These are phyloP conservation scores for Penicillium salamii DNA, from an alignment of 495 filamentous ascomycete genomes.

Conservation along the genomic window DNA sequence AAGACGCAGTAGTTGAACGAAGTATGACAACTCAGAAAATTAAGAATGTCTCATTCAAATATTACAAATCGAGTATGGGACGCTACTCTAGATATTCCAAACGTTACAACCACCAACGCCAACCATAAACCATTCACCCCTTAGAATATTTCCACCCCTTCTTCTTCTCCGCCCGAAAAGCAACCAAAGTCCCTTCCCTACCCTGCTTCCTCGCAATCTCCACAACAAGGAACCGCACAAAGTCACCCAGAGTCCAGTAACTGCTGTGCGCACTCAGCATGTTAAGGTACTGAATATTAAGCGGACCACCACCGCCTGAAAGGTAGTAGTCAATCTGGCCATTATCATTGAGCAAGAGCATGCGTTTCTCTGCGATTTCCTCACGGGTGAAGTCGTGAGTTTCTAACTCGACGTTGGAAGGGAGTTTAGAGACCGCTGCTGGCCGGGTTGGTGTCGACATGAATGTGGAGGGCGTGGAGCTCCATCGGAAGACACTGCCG, in stretches of 20 bases:
- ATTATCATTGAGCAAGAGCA: conserved; percentile 87
- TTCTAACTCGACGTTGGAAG: conserved; percentile 89
- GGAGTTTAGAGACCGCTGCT: conserved; percentile 57
- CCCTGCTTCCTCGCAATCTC: conserved; percentile 80
- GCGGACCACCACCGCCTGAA: conserved; percentile 70
- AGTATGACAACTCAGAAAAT: too few relatives aligned
- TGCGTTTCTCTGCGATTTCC: conserved; percentile 87
- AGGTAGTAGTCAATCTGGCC: conserved; percentile 91
- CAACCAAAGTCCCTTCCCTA: conserved; percentile 59
- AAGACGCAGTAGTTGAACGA: too few relatives aligned
- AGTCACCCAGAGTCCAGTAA: conserved; percentile 85
- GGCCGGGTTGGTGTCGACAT: conserved; percentile 35
- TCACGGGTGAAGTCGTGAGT: conserved; percentile 93
- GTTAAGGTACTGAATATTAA: conserved; percentile 94
- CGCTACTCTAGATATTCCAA: neutral
- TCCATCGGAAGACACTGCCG: conserved; percentile 59
- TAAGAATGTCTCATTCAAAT: too few relatives aligned
- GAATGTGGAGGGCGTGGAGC: conserved; percentile 27
- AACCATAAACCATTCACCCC: too few relatives aligned
- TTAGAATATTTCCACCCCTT: conserved; percentile 43
- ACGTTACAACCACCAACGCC: too few relatives aligned
- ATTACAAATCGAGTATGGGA: neutral
- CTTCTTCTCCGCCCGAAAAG: conserved; percentile 76
- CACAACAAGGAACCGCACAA: conserved; percentile 79
- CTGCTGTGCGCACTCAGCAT: conserved; percentile 97